Evolutionary conservation across 1,139 yeast genomes (phyloP), one percentile per base, ranked within the genome.

Genomic region (Yamadazyma buinensis): DNA sequence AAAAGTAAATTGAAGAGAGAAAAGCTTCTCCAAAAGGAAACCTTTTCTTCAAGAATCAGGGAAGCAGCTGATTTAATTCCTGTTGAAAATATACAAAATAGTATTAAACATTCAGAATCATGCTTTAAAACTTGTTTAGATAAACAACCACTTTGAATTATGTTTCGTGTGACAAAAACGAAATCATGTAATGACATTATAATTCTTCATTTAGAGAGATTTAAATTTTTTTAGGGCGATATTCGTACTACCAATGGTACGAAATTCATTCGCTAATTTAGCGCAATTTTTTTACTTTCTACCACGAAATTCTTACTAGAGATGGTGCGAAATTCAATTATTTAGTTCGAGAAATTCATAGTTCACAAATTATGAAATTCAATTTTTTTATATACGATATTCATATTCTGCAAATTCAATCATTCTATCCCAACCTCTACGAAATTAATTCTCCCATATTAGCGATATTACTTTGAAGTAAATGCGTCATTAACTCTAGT

Each of bases 31-130:
- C 24, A 39, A 14, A 37, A 34, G 28, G 44, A 42, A 28, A 35
- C 41, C 17, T 18, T 40, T 3, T 21, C 26, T 15, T 28, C n/a
- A 15, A 27, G 42, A 26, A 40, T 38, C 23, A 30, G 19, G 14
- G 42, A 38, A 13, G 45, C 41, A 30, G 45, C 43, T 22, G 34
- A 28, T 33, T 30, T 30, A 3, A 21, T 37, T 8, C 44, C 44
- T 8, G 24, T 37, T 28, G 40, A 29, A 24, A 15, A 37, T 29
- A 29, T 29, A 23, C 37, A 41, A 26, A 30, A 41, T 23, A 27
- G 36, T 23, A 41, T 41, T 15, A 6, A 37, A 12, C 44, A 41
- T 27, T 39, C 42, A 13, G 30, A 15, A 15, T 23, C 33, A 5
- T 31, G 38, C 25, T 38, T 38, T 31, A 30, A 38, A 19, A 34